phyloP scores from a whole-genome alignment of 1,284 basidiomycete genomes.

The Puccinia horiana region DNA sequence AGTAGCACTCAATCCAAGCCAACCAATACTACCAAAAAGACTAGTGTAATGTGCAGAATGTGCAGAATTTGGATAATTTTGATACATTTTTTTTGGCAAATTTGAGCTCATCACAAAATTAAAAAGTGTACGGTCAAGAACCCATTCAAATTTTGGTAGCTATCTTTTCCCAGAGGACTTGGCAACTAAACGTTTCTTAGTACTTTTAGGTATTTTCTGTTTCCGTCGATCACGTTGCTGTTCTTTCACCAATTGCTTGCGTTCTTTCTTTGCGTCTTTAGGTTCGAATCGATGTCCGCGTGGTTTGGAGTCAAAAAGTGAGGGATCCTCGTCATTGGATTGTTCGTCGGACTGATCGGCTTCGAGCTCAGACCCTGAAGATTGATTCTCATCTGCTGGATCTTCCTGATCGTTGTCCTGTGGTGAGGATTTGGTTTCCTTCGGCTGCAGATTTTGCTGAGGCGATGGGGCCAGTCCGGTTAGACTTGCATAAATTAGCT shows the following conservation, averaged over 20 bases:
- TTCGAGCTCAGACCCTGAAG: slow-evolving; percentile 22
- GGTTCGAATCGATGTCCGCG: slow-evolving; percentile 42
- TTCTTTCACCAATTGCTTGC: slow-evolving; percentile 83
- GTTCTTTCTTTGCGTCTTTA: slow-evolving; percentile 66
- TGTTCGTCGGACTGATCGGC: slow-evolving; percentile 49
- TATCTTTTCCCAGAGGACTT: slow-evolving; percentile 55
- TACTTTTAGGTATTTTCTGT: slow-evolving; percentile 87
- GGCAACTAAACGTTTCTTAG: slow-evolving; percentile 83
- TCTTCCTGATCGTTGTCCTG: slow-evolving; percentile 21
- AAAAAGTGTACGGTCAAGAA: neutral
- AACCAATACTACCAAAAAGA: too few species aligned
- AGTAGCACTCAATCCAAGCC: too few species aligned
- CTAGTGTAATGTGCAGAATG: too few species aligned
- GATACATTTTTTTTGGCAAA: too few species aligned
- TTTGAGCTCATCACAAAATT: too few species aligned
- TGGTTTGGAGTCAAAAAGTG: slow-evolving; percentile 23
- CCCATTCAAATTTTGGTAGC: neutral
- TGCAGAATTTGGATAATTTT: too few species aligned
- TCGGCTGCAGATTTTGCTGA: neutral
- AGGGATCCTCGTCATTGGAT: slow-evolving; percentile 42
- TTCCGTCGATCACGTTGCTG: slow-evolving; percentile 83
- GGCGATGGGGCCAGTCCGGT: slow-evolving; percentile 66
- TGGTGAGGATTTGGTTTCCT: slow-evolving; percentile 19
- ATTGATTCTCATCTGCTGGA: neutral
- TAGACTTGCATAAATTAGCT: slow-evolving; percentile 79